Conservation (phyloP, 108 stramenopile genomes). For the Chaetoceros muelleri region DNA sequence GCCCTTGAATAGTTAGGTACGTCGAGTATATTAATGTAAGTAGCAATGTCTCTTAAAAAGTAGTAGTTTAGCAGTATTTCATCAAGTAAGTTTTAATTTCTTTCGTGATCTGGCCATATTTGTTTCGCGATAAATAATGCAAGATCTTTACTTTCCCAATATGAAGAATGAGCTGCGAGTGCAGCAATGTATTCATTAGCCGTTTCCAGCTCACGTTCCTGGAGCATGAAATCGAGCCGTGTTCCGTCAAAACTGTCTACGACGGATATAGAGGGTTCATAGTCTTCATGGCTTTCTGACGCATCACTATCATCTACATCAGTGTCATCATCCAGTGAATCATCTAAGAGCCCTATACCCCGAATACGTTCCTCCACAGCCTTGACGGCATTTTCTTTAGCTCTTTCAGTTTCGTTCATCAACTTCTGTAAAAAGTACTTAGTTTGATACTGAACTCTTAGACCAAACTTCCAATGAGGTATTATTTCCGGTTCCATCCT, state of each 20-base stretch:
- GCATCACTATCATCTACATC: constrained; percentile 5
- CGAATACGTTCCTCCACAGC: constrained; percentile 34
- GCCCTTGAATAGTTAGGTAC: not conserved
- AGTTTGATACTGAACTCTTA: constrained; percentile 75
- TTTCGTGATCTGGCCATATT: too few relatives aligned
- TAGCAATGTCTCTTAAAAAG: not conserved
- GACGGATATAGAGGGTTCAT: too few relatives aligned
- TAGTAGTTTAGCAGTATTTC: too few relatives aligned
- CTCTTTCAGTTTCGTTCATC: constrained; percentile 27
- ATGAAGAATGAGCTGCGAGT: constrained; percentile 66
- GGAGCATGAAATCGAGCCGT: constrained; percentile 53
- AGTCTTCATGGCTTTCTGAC: not conserved
- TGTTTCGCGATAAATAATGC: constrained; percentile 72
- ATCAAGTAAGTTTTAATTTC: too few relatives aligned
- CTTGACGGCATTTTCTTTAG: constrained; percentile 38
- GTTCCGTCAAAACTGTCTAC: too few relatives aligned
- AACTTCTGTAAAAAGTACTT: constrained; percentile 43
- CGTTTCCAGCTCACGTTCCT: constrained; percentile 76
- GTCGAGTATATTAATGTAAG: not conserved
- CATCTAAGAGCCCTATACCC: constrained; percentile 41
- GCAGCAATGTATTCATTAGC: constrained; percentile 83
- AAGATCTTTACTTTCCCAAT: constrained; percentile 73
- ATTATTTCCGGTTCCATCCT: constrained; percentile 52
- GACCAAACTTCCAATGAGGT: constrained; percentile 74
- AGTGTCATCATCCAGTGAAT: constrained; percentile 3